These are phyloP conservation scores for Lathyrus tuberosus DNA, from an alignment of 306 rosid genomes.

Conservation along the genomic window DNA sequence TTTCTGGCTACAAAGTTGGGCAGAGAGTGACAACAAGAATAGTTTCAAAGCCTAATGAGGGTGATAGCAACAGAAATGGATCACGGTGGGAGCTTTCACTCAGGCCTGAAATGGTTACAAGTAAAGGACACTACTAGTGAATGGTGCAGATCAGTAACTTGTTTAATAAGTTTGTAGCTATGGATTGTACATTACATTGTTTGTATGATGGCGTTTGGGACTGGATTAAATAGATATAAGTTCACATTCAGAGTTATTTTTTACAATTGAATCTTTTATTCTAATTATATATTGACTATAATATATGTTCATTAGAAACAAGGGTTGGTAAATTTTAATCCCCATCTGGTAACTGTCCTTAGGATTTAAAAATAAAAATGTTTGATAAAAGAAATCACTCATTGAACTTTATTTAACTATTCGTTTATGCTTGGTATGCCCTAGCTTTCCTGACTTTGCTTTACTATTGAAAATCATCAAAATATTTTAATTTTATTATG, in stretches of 20 bases:
- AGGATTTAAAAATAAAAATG: neutral
- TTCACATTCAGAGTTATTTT: slow-evolving; percentile 6
- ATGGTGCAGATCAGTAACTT: neutral
- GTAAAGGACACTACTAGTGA: slow-evolving; percentile 44
- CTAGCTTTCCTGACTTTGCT: slow-evolving; percentile 1
- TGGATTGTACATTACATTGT: neutral
- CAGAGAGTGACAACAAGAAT: slow-evolving; percentile 75
- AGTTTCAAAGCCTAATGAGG: slow-evolving; percentile 66
- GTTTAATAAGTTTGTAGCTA: slow-evolving; percentile 8
- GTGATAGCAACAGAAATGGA: slow-evolving; percentile 48
- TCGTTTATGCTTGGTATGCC: slow-evolving; percentile 24
- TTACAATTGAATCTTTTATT: neutral
- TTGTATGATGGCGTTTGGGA: neutral
- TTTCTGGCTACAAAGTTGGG: slow-evolving; percentile 70
- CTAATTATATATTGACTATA: slow-evolving; percentile 7
- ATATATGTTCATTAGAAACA: neutral
- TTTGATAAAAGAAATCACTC: slow-evolving; percentile 3
- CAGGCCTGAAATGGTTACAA: slow-evolving; percentile 60
- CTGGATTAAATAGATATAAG: neutral
- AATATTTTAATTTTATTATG: slow-evolving; percentile 13
- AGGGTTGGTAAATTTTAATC: neutral
- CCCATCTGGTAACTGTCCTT: no score
- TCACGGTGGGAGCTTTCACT: slow-evolving; percentile 80
- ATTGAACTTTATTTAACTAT: slow-evolving; percentile 6
- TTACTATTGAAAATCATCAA: slow-evolving; percentile 9